These are phyloP conservation scores for Phyllosticta capitalensis DNA, from an alignment of 2,329 filamentous ascomycete genomes.

Conservation along the genomic window DNA sequence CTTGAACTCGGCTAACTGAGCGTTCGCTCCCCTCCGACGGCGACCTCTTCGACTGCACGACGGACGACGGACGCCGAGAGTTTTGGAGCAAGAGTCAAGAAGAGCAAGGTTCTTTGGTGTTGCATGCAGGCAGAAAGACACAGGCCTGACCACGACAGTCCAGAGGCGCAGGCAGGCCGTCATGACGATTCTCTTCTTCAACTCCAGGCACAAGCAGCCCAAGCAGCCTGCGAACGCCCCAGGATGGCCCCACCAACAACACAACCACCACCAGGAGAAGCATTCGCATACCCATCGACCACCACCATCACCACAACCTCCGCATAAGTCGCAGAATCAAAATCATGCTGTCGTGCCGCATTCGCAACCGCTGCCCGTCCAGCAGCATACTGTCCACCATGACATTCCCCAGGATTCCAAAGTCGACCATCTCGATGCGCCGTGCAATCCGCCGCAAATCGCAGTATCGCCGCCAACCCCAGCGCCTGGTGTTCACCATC, in stretches of 20 bases:
- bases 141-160: neutral
- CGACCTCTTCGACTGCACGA: neutral
- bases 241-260: neutral
- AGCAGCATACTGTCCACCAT: neutral
- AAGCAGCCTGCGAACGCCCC: constrained; percentile 7
- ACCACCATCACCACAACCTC: neutral
- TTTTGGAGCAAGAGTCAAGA: neutral
- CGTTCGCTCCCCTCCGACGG: neutral
- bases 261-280: neutral
- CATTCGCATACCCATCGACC: constrained; percentile 1
- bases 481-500: neutral
- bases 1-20: constrained; percentile 5
- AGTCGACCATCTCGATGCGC: neutral
- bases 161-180: neutral
- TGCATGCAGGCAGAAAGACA: neutral
- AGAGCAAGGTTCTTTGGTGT: neutral
- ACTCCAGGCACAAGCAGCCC: constrained; percentile 5
- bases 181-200: constrained; percentile 4
- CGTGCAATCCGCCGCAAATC: neutral
- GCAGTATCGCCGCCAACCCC: constrained; percentile 3
- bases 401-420: neutral
- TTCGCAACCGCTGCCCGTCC: neutral
- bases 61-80: neutral
- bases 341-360: neutral
- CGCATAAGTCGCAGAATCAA: neutral